Evolutionary conservation across 2,329 filamentous ascomycete species (phyloP).

Genomic region (Akanthomyces uredinophilus): DNA sequence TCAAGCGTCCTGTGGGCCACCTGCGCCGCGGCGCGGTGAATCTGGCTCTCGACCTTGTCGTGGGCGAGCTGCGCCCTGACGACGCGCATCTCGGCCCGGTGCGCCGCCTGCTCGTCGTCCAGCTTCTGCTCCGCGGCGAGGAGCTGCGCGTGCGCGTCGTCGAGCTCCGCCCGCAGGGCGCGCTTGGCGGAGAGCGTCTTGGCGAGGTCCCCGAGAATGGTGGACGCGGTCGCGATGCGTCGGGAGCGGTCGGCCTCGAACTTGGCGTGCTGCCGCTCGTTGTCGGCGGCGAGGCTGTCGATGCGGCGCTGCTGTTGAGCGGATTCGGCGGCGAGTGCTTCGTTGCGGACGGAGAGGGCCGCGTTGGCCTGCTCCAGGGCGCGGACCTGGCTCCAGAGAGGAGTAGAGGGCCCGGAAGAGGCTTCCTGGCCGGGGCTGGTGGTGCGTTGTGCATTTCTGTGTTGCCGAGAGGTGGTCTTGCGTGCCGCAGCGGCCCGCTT

Average conservation of each 20-base stretch:
- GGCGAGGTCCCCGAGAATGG: not conserved
- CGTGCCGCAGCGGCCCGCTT: not conserved
- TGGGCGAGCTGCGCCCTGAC: not conserved
- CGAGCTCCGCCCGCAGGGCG: not conserved
- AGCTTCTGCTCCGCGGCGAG: not conserved
- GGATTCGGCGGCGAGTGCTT: not conserved
- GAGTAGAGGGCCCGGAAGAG: not conserved
- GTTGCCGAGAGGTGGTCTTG: not conserved
- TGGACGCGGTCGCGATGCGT: not conserved
- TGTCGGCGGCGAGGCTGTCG: not conserved
- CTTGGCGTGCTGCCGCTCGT: not conserved
- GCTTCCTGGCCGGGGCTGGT: not conserved
- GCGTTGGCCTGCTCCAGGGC: not conserved
- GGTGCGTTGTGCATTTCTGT: not conserved
- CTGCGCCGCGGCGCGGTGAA: not conserved
- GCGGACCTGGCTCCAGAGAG: not conserved
- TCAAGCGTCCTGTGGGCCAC: not conserved
- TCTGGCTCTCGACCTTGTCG: not conserved
- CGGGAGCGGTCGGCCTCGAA: not conserved
- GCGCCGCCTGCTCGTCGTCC: not conserved
- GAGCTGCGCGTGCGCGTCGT: not conserved
- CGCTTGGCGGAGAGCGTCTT: not conserved
- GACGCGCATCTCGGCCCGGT: not conserved
- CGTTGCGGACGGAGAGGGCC: not conserved
- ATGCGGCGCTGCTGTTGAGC: not conserved